A percentile compares a stretch with the other conserved stretches of the same genome.
These are phyloP conservation scores for Chytridiales sp. DNA, from an alignment of 371 early-diverging fungal genomes.

Conservation along the genomic window DNA sequence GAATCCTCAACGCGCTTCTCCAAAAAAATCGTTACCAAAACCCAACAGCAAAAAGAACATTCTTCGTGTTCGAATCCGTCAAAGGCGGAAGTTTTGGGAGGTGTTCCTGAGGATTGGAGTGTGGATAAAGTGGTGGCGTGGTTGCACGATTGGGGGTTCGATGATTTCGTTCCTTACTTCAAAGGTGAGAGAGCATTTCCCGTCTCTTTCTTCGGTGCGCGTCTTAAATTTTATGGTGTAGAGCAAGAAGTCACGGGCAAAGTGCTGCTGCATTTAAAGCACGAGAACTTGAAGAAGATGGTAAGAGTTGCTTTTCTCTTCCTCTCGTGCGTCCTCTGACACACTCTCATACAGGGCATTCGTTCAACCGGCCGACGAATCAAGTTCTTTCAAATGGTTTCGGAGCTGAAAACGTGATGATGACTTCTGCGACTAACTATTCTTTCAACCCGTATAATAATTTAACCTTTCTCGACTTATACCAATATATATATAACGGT, in stretches of 20 bases:
- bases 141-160: constrained; percentile 34
- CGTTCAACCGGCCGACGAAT: neutral
- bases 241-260: constrained; percentile 42
- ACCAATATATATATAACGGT: neutral
- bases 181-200: constrained; percentile 34
- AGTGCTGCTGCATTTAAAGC: constrained; percentile 39
- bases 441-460: neutral
- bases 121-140: constrained; percentile 35
- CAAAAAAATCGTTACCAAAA: no score
- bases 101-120: constrained; percentile 38
- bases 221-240: neutral
- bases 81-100: constrained; percentile 8
- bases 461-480: neutral
- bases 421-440: neutral
- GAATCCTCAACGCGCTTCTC: no score
- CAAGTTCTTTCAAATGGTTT: neutral
- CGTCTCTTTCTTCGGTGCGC: no score
- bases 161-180: constrained; percentile 30
- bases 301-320: no score
- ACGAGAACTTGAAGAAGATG: constrained; percentile 45
- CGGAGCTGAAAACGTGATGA: neutral
- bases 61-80: constrained; percentile 14
- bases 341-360: no score
- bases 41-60: no score
- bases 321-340: no score